phyloP scores from a whole-genome alignment of 768 basidiomycete genomes.

The Tylopilus sp. region DNA sequence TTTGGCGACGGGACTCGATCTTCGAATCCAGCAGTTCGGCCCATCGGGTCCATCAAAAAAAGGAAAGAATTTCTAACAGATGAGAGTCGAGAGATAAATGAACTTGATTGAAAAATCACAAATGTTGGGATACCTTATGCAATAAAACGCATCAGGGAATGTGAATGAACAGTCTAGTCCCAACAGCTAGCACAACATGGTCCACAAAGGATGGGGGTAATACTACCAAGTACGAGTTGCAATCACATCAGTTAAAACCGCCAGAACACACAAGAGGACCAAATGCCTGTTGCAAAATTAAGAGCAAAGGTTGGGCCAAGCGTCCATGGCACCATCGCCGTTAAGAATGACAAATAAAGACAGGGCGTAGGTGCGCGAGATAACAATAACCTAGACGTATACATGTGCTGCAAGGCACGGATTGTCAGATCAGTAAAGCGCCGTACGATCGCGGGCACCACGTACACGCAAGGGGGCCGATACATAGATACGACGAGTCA shows the following conservation, averaged over 20 bases:
- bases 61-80: no score
- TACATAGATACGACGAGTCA: background rate
- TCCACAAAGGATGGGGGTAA: background rate
- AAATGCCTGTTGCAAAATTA: background rate
- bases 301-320: background rate
- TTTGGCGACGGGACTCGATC: no score
- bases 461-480: background rate
- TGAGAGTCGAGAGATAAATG: no score
- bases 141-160: no score
- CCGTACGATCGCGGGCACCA: background rate
- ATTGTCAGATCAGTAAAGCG: background rate
- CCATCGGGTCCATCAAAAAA: no score
- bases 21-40: no score
- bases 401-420: background rate
- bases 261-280: background rate
- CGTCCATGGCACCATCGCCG: background rate
- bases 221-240: background rate
- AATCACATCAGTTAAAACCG: background rate
- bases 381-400: background rate
- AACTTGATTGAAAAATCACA: no score
- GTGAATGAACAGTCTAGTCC: background rate
- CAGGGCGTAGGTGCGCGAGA: background rate
- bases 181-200: background rate
- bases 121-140: no score
- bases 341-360: background rate